Base-by-base conservation (phyloP, 225 moss, liverwort and hornwort genomes). In the Polytrichum commune region DNA sequence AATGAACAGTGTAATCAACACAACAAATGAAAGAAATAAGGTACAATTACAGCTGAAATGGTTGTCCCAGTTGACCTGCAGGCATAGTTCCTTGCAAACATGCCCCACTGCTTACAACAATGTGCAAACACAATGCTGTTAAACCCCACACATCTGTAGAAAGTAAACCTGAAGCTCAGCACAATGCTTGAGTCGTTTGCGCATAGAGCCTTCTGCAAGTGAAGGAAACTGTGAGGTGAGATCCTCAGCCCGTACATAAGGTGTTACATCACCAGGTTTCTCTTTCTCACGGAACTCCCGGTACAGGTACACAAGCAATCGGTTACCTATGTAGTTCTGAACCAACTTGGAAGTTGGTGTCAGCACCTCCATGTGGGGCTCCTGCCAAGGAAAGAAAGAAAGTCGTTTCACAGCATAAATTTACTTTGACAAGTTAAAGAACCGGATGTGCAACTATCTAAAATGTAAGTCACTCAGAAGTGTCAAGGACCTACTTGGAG, bases 311-410 rank as follows among this genome's bases (percentile, higher is more conserved):
- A 95, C 93, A 24, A 98, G 81, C 73, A 98, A 83, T 56, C 98
- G 80, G 56, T 87, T 90, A 9, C 98, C 98, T n/a, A 89, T 81
- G n/a, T 91, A 98, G 75, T 81, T 90, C 78, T 98, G 98, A 20
- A 98, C 98, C 19, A 81, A 81, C 83, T 98, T 98, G 32, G 98
- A 91, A 30, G 98, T 95, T n/a, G 98, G 98, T 16, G 98, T 98
- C 75, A 98, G 76, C 29, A 98, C 98, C 76, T 98, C 98, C 78
- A 98, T 88, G 69, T 95, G 98, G 69, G 98, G 98, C 68, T 95
- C 97, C 97, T 97, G 83, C 55, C 80, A 73, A 55, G 62, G 63
- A 72, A 35, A 27, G 60, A 16, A 46, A 46, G 46, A 46, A 10
- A 46, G 13, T 13, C 1, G 46, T 46, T 46, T 46, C 16, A 38